Base-by-base conservation (phyloP, 352 stramenopile species). In the Pythium insidiosum region DNA sequence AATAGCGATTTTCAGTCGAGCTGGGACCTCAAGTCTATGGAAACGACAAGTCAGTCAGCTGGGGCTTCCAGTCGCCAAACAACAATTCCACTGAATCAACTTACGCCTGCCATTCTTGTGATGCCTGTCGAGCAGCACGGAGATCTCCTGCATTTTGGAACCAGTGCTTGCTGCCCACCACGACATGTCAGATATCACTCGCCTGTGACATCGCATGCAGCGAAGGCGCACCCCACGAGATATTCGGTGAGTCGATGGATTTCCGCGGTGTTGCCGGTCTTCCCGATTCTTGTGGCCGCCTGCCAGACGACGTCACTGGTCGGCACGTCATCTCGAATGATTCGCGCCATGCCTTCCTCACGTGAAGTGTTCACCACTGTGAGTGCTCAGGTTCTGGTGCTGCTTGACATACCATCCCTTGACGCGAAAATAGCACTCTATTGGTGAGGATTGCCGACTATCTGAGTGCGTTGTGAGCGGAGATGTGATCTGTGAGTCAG, bases 81-180 rank as follows among this genome's bases (percentile, higher is more conserved):
- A n/a, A n/a, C n/a, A n/a, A n/a, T n/a, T n/a, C n/a, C n/a, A n/a
- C n/a, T n/a, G n/a, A n/a, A n/a, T n/a, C n/a, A n/a, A 63, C 68
- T 16, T 73, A 85, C 73, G 56, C 46, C 34, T 73, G 69, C 73
- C 73, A 85, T 25, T 81, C 67, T 6, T 56, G 47, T 10, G 54
- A 38, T 15, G 66, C 67, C 5, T 60, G 44, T 10, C 59, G 53
- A 24, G 67, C 73, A 12, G 57, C 63, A 7, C 73, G 71, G 21
- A 85, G 45, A 38, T 85, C 73, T 0, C 59, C 63, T 5, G 69
- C 73, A 0, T 66, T 81, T 47, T 83, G 73, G 38, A 85, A 81
- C 73, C 73, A 86, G 43, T 86, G 58, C 28, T 73, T 80, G 34
- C 70, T 85, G 34, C 36, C 3, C 23, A 12, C 26, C 18, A 4